A percentile compares a stretch with the other conserved stretches of the same genome.
Evolutionary conservation across 495 filamentous ascomycete species (phyloP).

Genomic region (Aspergillus sclerotioniger): DNA sequence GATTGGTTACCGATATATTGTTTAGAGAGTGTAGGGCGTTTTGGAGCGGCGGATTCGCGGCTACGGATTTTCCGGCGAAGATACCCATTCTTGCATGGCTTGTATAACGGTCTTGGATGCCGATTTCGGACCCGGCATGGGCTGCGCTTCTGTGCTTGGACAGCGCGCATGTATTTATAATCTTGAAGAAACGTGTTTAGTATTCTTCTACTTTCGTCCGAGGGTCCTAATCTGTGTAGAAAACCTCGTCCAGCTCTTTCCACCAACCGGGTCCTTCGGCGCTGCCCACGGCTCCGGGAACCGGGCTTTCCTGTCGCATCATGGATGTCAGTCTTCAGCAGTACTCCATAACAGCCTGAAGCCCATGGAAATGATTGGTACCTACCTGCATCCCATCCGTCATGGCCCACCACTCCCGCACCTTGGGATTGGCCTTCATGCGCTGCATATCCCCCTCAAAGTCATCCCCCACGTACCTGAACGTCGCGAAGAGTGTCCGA

Average conservation of each 20-base stretch:
- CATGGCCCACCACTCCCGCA: conserved; percentile 76
- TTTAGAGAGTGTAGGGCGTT: conserved; percentile 13
- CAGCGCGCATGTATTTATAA: not conserved
- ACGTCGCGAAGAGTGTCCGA: conserved; percentile 65
- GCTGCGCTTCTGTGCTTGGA: not conserved
- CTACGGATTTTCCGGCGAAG: conserved; percentile 17
- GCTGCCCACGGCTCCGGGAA: conserved; percentile 61
- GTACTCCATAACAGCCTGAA: no score
- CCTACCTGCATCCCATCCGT: conserved; percentile 69
- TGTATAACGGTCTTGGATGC: conserved; percentile 10
- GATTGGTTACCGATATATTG: conserved; percentile 18
- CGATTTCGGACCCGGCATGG: not conserved
- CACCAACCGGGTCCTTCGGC: conserved; percentile 68
- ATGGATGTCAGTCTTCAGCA: no score
- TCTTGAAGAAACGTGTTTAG: not conserved
- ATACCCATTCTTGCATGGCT: conserved; percentile 24
- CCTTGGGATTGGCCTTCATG: conserved; percentile 67
- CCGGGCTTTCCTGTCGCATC: conserved; percentile 53
- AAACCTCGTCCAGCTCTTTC: conserved; percentile 70
- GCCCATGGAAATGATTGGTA: not conserved
- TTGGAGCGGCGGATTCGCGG: conserved; percentile 16
- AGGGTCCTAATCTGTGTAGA: conserved; percentile 52
- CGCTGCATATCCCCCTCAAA: conserved; percentile 68
- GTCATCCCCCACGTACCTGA: conserved; percentile 71
- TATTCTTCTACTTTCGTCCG: not conserved